Base-by-base conservation (phyloP, 805 yeast genomes). In the Kuraishia molischiana region DNA sequence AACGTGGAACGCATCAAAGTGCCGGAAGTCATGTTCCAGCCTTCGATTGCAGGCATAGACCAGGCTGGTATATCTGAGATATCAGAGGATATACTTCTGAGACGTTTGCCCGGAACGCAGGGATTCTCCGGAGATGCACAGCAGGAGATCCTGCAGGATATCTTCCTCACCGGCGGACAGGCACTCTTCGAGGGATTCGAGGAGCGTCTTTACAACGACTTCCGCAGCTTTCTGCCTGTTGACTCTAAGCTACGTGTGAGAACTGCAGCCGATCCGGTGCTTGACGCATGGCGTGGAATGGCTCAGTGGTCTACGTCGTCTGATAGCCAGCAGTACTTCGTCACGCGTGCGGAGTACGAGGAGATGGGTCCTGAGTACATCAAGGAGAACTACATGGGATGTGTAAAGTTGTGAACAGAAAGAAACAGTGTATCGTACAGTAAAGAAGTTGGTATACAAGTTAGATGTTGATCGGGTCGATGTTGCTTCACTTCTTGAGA, bases 241-340 rank as follows among this genome's bases (percentile, higher is more conserved):
- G 81, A 74, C 1, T 61, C 82, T 0, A 69, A 74, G 0, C 59
- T 89, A 26, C 59, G 66, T 4, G 81, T 89, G 1, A 62, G 80
- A 39, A 52, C 59, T 14, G 92, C 95, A 0, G 45, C 57, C 2
- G 77, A 85, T 53, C 90, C 95, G 2, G 47, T 73, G 1, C 51
- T 73, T 22, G 98, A 90, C 56, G 75, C 97, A 1, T 92, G 98
- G 97, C 79, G 67, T 50, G 98, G 98, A 21, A 87, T 92, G 95
- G 78, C 85, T 10, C 71, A 72, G 49, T 85, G 95, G 84, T 64
- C 89, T 4, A 48, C 49, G 3, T 65, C 70, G 18, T 67, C 59
- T 1, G 74, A 67, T 14, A 56, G 54, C 2, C 48, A 63, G 20
- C 47, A 59, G 2, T 61, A 74, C 8, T 75, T 68, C 41, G 64